Conservation (phyloP, 371 early-diverging fungal genomes). For the Mucor irregularis region DNA sequence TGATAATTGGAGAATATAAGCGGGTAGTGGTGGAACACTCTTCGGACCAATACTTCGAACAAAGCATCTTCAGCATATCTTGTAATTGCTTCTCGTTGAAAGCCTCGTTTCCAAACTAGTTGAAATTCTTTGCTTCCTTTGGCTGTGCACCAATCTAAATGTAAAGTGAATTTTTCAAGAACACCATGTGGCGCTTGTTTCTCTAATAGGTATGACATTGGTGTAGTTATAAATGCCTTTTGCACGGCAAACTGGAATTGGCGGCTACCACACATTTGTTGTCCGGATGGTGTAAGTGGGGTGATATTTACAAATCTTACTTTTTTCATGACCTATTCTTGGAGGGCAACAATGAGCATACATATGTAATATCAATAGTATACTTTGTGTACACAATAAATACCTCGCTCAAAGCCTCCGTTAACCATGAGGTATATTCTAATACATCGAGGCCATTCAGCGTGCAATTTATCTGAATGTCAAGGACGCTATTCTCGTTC, state of each 20-base stretch:
- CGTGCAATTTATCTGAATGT: not conserved
- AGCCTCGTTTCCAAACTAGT: not conserved
- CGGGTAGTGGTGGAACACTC: constrained; percentile 8
- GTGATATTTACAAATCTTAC: not conserved
- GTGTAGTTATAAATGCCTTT: constrained; percentile 20
- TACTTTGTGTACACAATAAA: no score
- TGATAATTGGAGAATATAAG: constrained; percentile 16
- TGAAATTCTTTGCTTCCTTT: constrained; percentile 10
- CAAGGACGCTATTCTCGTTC: not conserved
- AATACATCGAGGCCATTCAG: constrained; percentile 10
- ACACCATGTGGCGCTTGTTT: constrained; percentile 10
- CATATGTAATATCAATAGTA: no score
- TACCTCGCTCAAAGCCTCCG: not conserved
- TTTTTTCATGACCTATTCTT: constrained; percentile 1
- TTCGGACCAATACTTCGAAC: not conserved
- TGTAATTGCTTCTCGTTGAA: not conserved
- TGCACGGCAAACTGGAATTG: constrained; percentile 1
- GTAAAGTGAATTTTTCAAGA: constrained; percentile 9
- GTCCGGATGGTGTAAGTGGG: not conserved
- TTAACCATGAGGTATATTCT: constrained; percentile 10
- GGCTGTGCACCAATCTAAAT: constrained; percentile 9
- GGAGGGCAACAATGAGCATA: no score
- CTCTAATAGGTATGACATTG: constrained; percentile 21
- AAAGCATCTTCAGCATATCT: not conserved
- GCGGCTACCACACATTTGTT: not conserved